A percentile compares a stretch with the other conserved stretches of the same genome.
phyloP scores from a whole-genome alignment of 208 protist species.

The Trypanosoma lewisi region DNA sequence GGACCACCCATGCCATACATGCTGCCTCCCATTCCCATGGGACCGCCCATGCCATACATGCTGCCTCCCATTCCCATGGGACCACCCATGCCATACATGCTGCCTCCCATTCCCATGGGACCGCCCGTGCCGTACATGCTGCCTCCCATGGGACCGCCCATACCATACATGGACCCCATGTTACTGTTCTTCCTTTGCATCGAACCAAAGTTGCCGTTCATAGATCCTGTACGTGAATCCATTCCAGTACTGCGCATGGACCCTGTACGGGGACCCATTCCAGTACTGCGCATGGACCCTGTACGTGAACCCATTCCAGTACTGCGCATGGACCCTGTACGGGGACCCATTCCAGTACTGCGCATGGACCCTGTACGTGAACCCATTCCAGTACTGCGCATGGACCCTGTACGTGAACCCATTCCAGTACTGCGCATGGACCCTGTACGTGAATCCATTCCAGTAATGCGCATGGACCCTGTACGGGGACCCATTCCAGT shows the following conservation, averaged over 20 bases:
- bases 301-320: too few species aligned
- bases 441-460: too few species aligned
- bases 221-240: background rate
- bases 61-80: constrained; percentile 21
- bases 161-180: background rate
- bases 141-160: background rate
- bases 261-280: background rate
- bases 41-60: constrained; percentile 38
- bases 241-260: background rate
- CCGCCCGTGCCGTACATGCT: background rate
- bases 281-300: constrained; percentile 20
- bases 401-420: too few species aligned
- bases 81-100: constrained; percentile 40
- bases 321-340: too few species aligned
- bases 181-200: constrained; percentile 20
- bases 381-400: too few species aligned
- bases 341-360: too few species aligned
- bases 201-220: constrained; percentile 15
- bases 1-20: constrained; percentile 27
- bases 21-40: constrained; percentile 26
- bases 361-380: too few species aligned
- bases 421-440: too few species aligned
- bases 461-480: too few species aligned
- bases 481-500: too few species aligned
- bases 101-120: constrained; percentile 31